These are phyloP conservation scores for Ceratonia siliqua DNA, from an alignment of 306 rosid species.

Conservation along the genomic window DNA sequence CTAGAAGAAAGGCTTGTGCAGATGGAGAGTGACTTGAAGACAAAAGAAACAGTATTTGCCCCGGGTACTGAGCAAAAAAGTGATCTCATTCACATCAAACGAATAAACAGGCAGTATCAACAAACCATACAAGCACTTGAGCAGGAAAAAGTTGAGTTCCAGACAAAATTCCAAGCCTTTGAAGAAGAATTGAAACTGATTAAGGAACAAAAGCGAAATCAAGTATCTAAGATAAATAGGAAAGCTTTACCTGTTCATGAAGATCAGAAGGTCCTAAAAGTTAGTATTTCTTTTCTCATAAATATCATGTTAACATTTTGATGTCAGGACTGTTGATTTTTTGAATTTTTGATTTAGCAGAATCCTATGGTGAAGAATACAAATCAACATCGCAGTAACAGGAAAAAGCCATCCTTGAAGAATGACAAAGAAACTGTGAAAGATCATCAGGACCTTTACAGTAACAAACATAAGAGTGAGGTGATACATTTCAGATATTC, in stretches of 20 bases:
- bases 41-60: slow-evolving; percentile 39
- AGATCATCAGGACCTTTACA: slow-evolving; percentile 49
- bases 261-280: slow-evolving; percentile 61
- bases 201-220: slow-evolving; percentile 54
- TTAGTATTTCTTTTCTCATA: slow-evolving; percentile 40
- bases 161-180: slow-evolving; percentile 45
- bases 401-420: slow-evolving; percentile 55
- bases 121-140: slow-evolving; percentile 53
- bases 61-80: slow-evolving; percentile 42
- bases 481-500: slow-evolving; percentile 45
- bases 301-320: slow-evolving; percentile 30
- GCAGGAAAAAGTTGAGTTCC: slow-evolving; percentile 47
- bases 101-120: slow-evolving; percentile 46
- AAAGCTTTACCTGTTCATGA: slow-evolving; percentile 50
- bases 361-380: slow-evolving; percentile 58
- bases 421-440: slow-evolving; percentile 53
- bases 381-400: slow-evolving; percentile 48
- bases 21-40: slow-evolving; percentile 49
- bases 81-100: slow-evolving; percentile 47
- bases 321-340: slow-evolving; percentile 25
- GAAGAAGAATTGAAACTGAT: slow-evolving; percentile 51
- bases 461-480: slow-evolving; percentile 56
- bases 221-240: slow-evolving; percentile 38
- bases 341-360: slow-evolving; percentile 42
- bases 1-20: slow-evolving; percentile 60